phyloP scores from a whole-genome alignment of 1,284 basidiomycete genomes.

The Leccinum ponderosum region DNA sequence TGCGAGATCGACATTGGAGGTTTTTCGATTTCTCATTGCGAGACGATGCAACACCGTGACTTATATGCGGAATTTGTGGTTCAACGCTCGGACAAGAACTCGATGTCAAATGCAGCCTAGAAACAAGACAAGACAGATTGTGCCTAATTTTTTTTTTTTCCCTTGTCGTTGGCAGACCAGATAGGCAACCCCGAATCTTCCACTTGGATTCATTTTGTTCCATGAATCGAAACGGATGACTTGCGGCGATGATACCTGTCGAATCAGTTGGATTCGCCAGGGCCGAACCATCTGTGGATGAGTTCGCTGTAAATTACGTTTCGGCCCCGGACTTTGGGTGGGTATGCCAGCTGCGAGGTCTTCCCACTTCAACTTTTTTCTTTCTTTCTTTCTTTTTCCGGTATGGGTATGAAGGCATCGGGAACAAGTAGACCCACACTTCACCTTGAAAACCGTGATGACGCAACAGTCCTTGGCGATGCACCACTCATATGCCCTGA shows the following conservation, averaged over 20 bases:
- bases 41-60: neutral
- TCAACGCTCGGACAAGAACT: slow-evolving; percentile 17
- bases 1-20: slow-evolving; percentile 21
- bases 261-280: neutral
- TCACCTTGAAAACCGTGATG: slow-evolving; percentile 82
- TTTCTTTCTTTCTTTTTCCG: too few relatives aligned
- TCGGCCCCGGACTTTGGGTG: neutral
- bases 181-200: neutral
- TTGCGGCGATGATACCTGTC: neutral
- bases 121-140: slow-evolving; percentile 10
- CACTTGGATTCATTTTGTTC: slow-evolving; percentile 8
- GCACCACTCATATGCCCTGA: slow-evolving; percentile 83
- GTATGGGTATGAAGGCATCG: neutral
- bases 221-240: neutral
- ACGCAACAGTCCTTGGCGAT: slow-evolving; percentile 73
- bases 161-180: slow-evolving; percentile 13
- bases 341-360: too few relatives aligned
- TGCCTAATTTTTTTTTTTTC: slow-evolving; percentile 9
- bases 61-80: slow-evolving; percentile 22
- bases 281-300: neutral
- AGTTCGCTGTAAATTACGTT: neutral
- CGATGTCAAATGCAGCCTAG: neutral
- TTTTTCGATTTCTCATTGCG: slow-evolving; percentile 5
- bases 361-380: too few relatives aligned
- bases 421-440: slow-evolving; percentile 1